Evolutionary conservation across 2,329 filamentous ascomycete genomes (phyloP).

Genomic region (Cercospora beticola): DNA sequence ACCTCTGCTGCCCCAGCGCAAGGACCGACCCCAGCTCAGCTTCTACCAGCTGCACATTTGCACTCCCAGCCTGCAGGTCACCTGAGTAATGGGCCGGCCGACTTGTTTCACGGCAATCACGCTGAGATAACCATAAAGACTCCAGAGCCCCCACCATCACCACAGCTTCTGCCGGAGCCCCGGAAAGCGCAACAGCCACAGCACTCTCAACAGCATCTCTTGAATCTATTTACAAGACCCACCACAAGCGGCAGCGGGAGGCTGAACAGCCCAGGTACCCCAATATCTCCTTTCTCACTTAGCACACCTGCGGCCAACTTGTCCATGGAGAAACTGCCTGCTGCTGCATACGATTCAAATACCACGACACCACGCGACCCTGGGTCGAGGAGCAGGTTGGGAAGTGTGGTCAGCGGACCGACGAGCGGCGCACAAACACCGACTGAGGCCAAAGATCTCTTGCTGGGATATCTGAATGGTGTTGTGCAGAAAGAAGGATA

Average conservation of each 20-base stretch:
- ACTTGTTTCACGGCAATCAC: conserved; percentile 21
- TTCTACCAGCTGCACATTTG: not conserved
- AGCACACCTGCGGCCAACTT: conserved; percentile 29
- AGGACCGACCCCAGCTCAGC: not conserved
- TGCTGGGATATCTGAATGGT: conserved; percentile 40
- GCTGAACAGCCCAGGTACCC: conserved; percentile 31
- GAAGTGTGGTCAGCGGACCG: conserved; percentile 27
- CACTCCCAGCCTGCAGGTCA: not conserved
- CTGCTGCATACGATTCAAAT: conserved; percentile 8
- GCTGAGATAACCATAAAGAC: conserved; percentile 16
- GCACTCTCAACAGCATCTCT: conserved; percentile 28
- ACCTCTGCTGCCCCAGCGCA: conserved; percentile 4
- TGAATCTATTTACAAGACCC: conserved; percentile 34
- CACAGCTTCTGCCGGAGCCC: conserved; percentile 28
- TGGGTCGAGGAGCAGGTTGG: conserved; percentile 22
- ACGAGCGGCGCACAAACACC: conserved; percentile 27
- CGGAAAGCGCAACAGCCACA: conserved; percentile 19
- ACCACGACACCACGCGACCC: not conserved
- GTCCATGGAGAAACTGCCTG: conserved; percentile 15
- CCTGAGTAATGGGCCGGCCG: conserved; percentile 18
- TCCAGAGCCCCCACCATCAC: conserved; percentile 31
- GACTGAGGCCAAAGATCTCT: conserved; percentile 38
- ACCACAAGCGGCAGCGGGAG: conserved; percentile 8
- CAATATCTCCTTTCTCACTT: conserved; percentile 36
- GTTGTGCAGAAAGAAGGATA: conserved; percentile 38